These are phyloP conservation scores for Aethionema arabicum DNA, from an alignment of 345 rosid genomes.

Conservation along the genomic window DNA sequence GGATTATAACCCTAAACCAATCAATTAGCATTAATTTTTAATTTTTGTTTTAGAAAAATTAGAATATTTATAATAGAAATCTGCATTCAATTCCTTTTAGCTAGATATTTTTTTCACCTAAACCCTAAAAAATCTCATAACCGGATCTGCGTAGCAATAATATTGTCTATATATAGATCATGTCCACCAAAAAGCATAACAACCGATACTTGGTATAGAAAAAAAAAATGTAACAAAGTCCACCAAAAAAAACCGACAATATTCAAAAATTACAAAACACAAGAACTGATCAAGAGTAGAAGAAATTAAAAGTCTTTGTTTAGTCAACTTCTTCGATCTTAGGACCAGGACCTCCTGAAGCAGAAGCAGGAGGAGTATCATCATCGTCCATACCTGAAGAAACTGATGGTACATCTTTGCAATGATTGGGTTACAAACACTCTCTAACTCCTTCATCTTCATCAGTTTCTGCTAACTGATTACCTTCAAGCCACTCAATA, in stretches of 20 bases:
- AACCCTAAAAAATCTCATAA: too few relatives aligned
- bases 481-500: slow-evolving; percentile 66
- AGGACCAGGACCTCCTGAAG: slow-evolving; percentile 57
- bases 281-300: not conserved
- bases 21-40: too few relatives aligned
- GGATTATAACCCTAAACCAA: too few relatives aligned
- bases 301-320: slow-evolving; percentile 15
- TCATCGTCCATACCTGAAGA: slow-evolving; percentile 46
- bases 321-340: slow-evolving; percentile 66
- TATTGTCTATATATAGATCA: too few relatives aligned
- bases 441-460: slow-evolving; percentile 79
- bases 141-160: too few relatives aligned
- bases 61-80: too few relatives aligned
- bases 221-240: too few relatives aligned
- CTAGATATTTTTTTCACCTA: too few relatives aligned
- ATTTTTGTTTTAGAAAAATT: too few relatives aligned
- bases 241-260: not conserved
- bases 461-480: slow-evolving; percentile 65
- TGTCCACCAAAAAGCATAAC: too few relatives aligned
- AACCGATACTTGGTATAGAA: too few relatives aligned
- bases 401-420: slow-evolving; percentile 62
- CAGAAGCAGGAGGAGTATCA: slow-evolving; percentile 47
- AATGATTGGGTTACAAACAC: slow-evolving; percentile 75
- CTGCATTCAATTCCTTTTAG: too few relatives aligned
- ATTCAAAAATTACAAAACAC: not conserved